Evolutionary conservation across 2,329 filamentous ascomycete species (phyloP), one percentile per base, ranked within the genome.

Genomic region (Exophiala oligosperma): DNA sequence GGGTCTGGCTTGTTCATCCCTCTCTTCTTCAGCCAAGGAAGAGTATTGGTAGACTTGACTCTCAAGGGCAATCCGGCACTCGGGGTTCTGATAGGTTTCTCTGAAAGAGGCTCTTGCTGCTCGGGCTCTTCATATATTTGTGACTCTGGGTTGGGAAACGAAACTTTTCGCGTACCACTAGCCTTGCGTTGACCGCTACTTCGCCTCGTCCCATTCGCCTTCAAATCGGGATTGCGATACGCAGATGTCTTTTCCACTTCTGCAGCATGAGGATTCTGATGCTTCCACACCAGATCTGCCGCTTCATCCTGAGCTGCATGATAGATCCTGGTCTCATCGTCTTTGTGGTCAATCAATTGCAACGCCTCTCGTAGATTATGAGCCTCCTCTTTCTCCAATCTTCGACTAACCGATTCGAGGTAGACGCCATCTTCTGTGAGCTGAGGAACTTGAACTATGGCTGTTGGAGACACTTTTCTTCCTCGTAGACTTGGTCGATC

Each of bases 101-200:
- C 23, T 12, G 21, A 26, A 2, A 6, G 2, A 9, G 50, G 44
- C 12, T 41, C 47, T 21, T 64, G 69, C 61, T 81, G 79, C 68
- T 89, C 85, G 1, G 91, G 89, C 70, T 97, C 93, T 72, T 97
- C 92, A 80, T 91, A 97, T 60, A 97, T 87, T 49, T 82, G 78
- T 66, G 85, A 84, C 55, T 82, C 76, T 2, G 83, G 82, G 60
- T 84, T 83, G 64, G 80, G 79, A 69, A 84, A 86, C 14, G 84
- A 72, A 26, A 77, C 78, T 59, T 76, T 81, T 17, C 71, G 72
- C 14, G 74, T 72, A 50, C 75, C 75, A 57, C 73, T 76, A 17
- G 69, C 66, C 40, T 69, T 73, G 23, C 70, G 72, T n/a, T 59
- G 56, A 9, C 63, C 63, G 52, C 63, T 65, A 37, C 52, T 63